These are phyloP conservation scores for Amanita molliuscula DNA, from an alignment of 768 basidiomycete genomes.

Conservation along the genomic window DNA sequence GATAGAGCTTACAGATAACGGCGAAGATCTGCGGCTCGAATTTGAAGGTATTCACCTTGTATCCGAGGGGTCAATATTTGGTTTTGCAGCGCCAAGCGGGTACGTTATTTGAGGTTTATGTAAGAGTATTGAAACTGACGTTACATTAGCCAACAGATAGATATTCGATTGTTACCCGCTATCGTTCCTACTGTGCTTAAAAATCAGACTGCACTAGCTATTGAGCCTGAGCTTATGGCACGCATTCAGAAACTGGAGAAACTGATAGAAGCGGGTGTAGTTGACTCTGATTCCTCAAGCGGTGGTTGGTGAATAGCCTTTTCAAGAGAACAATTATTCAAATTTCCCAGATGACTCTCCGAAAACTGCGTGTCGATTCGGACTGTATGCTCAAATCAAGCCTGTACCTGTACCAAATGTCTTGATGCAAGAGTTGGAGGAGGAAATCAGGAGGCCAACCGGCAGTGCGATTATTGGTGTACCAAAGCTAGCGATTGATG, in stretches of 20 bases:
- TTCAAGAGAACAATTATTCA: not conserved
- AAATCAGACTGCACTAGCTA: constrained; percentile 49
- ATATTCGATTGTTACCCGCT: constrained; percentile 56
- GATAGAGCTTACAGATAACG: constrained; percentile 50
- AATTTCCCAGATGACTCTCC: constrained; percentile 30
- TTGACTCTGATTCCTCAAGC: constrained; percentile 38
- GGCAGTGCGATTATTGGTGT: constrained; percentile 50
- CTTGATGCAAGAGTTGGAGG: constrained; percentile 61
- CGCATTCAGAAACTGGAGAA: constrained; percentile 49
- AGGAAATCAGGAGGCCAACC: constrained; percentile 65
- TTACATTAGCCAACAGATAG: constrained; percentile 37
- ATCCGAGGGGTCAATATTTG: constrained; percentile 67
- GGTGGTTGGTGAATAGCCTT: constrained; percentile 15
- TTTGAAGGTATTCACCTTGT: constrained; percentile 74
- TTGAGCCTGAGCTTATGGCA: constrained; percentile 49
- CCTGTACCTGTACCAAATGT: constrained; percentile 38
- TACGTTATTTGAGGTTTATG: constrained; percentile 18
- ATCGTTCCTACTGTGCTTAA: constrained; percentile 45
- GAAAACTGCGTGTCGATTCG: constrained; percentile 53
- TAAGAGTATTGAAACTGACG: not conserved
- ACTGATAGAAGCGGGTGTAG: constrained; percentile 54
- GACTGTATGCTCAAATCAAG: constrained; percentile 55
- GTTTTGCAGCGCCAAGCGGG: constrained; percentile 57
- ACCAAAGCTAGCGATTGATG: constrained; percentile 50
- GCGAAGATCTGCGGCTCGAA: constrained; percentile 57